Percentiles rank a stretch among this genome's conserved stretches.
These are phyloP conservation scores for Ammopiptanthus mongolicus DNA, from an alignment of 306 rosid genomes.

Conservation along the genomic window DNA sequence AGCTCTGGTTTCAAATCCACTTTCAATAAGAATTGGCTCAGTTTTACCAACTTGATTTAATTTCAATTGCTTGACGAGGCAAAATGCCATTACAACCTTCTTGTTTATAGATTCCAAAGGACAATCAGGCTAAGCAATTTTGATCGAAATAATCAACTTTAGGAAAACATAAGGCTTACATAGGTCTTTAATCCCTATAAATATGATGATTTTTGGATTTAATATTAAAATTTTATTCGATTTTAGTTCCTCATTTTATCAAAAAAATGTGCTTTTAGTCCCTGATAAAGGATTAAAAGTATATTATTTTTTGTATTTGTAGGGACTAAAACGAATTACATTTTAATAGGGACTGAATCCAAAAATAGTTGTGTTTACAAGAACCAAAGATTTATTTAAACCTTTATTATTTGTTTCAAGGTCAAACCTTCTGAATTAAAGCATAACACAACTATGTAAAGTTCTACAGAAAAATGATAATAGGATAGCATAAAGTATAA, in stretches of 20 bases:
- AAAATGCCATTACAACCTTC: background rate
- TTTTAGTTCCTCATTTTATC: too few species aligned
- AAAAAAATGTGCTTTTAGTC: too few species aligned
- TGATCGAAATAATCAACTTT: constrained; percentile 7
- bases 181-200: too few species aligned
- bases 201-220: too few species aligned
- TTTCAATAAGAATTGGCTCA: background rate
- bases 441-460: background rate
- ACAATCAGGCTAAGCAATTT: background rate
- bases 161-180: too few species aligned
- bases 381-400: too few species aligned
- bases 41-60: background rate
- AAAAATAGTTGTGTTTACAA: too few species aligned
- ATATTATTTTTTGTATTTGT: too few species aligned
- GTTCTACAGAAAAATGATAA: background rate
- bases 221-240: too few species aligned
- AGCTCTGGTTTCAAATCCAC: background rate
- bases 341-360: too few species aligned
- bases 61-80: background rate
- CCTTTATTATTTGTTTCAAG: background rate
- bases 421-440: background rate
- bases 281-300: too few species aligned
- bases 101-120: background rate
- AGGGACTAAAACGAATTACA: too few species aligned
- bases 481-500: background rate